A percentile compares a stretch with the other conserved stretches of the same genome.
Conservation (phyloP, 1,139 yeast species). For the Diutina sp. region DNA sequence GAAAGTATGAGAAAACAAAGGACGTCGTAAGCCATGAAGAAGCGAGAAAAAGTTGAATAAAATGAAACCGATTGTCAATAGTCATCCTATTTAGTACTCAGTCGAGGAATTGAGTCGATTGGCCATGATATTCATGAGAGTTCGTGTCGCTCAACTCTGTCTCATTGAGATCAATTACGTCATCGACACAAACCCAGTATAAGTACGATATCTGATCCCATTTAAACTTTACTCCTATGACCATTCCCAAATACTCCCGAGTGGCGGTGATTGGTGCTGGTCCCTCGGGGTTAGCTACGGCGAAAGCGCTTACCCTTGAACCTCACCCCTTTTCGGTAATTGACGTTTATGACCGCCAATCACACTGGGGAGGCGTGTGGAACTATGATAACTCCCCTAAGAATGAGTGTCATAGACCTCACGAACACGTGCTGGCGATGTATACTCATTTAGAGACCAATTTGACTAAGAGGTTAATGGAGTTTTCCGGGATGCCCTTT, state of each 20-base stretch:
- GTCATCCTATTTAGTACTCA: too few species aligned
- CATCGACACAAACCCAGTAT: background rate
- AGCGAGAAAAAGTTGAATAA: too few species aligned
- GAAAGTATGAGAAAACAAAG: too few species aligned
- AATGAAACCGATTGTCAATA: too few species aligned
- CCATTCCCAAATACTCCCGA: background rate
- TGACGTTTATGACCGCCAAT: slow-evolving; percentile 31
- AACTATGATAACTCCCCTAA: slow-evolving; percentile 19
- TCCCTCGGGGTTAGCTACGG: slow-evolving; percentile 35
- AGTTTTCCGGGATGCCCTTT: slow-evolving; percentile 22
- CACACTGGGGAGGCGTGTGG: slow-evolving; percentile 39
- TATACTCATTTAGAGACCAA: slow-evolving; percentile 37
- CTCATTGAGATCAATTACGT: too few species aligned
- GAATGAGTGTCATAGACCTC: slow-evolving; percentile 10
- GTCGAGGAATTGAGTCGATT: too few species aligned
- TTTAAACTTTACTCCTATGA: background rate
- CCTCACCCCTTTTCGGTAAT: slow-evolving; percentile 17
- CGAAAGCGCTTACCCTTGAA: slow-evolving; percentile 31
- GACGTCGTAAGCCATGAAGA: too few species aligned
- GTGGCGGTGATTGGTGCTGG: slow-evolving; percentile 40
- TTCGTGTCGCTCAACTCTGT: too few species aligned
- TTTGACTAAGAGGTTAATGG: slow-evolving; percentile 28
- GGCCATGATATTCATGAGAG: too few species aligned
- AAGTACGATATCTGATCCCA: background rate
- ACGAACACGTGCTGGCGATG: slow-evolving; percentile 27